Evolutionary conservation across 2,329 filamentous ascomycete species (phyloP), one percentile per base, ranked within the genome.

Genomic region (Colletotrichum plurivorum): DNA sequence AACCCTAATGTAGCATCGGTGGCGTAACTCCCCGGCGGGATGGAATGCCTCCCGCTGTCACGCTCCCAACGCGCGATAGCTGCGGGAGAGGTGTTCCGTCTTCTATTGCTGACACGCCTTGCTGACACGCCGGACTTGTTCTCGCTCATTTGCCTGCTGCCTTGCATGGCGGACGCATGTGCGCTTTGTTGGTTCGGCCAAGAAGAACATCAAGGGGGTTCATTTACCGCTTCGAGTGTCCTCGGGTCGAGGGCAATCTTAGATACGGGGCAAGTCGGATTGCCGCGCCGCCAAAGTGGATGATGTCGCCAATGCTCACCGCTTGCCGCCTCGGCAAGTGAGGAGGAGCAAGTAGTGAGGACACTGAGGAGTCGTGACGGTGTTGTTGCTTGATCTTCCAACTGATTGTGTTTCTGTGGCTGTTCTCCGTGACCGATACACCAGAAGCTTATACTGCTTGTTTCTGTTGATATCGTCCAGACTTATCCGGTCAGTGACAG

Each of bases 251-350:
- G 45, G 36, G 54, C 31, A 69, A 69, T 69, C n/a, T 69, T 60
- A 62, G 41, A 56, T 56, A 69, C 49, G 61, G 66, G 66, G 62
- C 66, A 16, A 16, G 22, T 36, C 36, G 61, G 49, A 66, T 31
- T 69, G 66, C 61, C 66, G 62, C 55, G 49, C 41, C 61, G 49
- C 48, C 41, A 36, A 55, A 36, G 55, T 66, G 66, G 48, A 31
- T 51, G 53, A 41, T 46, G 39, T 51, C 10, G 31, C 31, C 31
- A 36, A 36, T 10, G 31, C 31, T 36, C 18, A 46, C 15, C 54
- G 53, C 36, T n/a, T 45, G 55, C 43, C 62, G 48, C 31, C 36
- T 20, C 16, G 20, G 43, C 43, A 31, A 49, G 39, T 15, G n/a
- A 43, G n/a, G 31, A 31, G 25, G 20, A 22, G 20, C n/a, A n/a